These are phyloP conservation scores for Gryganskiella cystojenkinii DNA, from an alignment of 192 early-diverging fungal genomes.

Conservation along the genomic window DNA sequence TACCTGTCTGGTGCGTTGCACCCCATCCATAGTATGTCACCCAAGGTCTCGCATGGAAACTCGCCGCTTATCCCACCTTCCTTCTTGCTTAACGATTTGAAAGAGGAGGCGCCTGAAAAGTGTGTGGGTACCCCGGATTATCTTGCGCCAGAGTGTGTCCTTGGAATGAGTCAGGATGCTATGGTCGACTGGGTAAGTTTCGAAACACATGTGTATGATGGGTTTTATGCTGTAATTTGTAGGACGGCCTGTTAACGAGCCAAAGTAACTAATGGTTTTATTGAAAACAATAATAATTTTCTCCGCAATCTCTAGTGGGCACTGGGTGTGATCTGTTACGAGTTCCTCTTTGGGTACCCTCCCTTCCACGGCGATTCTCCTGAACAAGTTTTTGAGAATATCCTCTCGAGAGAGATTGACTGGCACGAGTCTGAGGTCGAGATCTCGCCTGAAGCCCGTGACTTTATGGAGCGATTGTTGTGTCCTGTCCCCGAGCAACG, in stretches of 20 bases:
- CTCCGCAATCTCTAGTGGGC: conserved; percentile 73
- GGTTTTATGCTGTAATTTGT: not conserved
- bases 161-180: conserved; percentile 84
- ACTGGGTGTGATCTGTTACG: conserved; percentile 88
- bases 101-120: conserved; percentile 57
- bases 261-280: too few species aligned
- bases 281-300: too few species aligned
- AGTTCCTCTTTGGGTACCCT: conserved; percentile 85
- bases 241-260: too few species aligned
- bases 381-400: conserved; percentile 86
- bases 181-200: conserved; percentile 89
- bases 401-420: conserved; percentile 77
- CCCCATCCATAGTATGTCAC: conserved; percentile 26
- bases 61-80: conserved; percentile 54
- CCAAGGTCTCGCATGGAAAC: conserved; percentile 40
- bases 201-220: conserved; percentile 8
- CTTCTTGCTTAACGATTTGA: conserved; percentile 59
- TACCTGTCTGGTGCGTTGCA: conserved; percentile 34
- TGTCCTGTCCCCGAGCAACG: conserved; percentile 69
- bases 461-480: conserved; percentile 84
- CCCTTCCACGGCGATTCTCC: conserved; percentile 86
- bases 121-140: conserved; percentile 93
- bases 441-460: conserved; percentile 75
- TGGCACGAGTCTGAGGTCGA: conserved; percentile 80
- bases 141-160: conserved; percentile 86